Conservation (phyloP, 139 green algal genomes). For the Nannochloris sp. region DNA sequence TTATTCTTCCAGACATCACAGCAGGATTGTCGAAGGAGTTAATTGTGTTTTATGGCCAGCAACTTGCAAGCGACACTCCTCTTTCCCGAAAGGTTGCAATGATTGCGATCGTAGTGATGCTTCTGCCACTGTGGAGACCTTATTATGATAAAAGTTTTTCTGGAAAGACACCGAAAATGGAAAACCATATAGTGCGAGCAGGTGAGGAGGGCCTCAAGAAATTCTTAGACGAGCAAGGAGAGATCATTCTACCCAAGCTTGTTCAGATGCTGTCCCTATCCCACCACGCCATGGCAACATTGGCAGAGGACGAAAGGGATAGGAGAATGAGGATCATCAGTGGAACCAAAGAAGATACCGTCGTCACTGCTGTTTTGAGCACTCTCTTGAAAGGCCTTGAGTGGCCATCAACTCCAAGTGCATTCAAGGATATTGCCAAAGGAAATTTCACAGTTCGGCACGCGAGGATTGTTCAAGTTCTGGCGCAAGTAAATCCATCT, state of each 20-base stretch:
- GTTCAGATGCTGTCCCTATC: too few species aligned
- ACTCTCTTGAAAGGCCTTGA: constrained; percentile 1
- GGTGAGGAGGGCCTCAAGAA: neutral
- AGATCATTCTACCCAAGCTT: too few species aligned
- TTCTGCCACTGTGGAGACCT: neutral
- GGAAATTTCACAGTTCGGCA: neutral
- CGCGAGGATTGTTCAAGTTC: neutral
- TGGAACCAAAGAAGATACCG: neutral
- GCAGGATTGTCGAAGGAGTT: constrained; percentile 3
- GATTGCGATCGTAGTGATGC: constrained; percentile 1
- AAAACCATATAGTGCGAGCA: neutral
- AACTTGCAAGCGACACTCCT: constrained; percentile 6
- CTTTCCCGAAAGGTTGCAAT: constrained; percentile 23
- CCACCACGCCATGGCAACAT: too few species aligned
- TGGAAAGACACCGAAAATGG: neutral
- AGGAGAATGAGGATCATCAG: neutral
- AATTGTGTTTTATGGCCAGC: constrained; percentile 18
- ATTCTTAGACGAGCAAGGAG: too few species aligned
- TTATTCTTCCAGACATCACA: constrained; percentile 40
- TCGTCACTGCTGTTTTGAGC: constrained; percentile 6
- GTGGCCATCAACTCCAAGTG: constrained; percentile 1
- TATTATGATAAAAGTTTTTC: neutral
- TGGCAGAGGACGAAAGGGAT: neutral
- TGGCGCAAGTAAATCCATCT: neutral
- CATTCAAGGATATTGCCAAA: neutral